Evolutionary conservation across 768 basidiomycete genomes (phyloP).

Genomic region (Rhizopogon salebrosus): DNA sequence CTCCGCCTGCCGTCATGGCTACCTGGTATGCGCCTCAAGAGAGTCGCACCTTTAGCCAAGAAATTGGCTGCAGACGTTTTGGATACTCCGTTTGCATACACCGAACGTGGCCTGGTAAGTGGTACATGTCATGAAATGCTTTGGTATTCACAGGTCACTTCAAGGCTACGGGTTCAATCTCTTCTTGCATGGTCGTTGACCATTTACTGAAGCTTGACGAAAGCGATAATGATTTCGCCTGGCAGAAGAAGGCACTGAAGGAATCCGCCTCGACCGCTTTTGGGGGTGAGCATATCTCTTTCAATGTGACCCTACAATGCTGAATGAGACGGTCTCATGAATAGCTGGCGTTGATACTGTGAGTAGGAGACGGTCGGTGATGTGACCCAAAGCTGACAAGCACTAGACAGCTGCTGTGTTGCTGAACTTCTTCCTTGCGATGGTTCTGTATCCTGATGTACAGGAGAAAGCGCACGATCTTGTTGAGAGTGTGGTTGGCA

Average conservation of each 20-base stretch:
- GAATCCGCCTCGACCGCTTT: conserved; percentile 25
- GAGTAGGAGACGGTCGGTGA: background rate
- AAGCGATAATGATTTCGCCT: conserved; percentile 6
- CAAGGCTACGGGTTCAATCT: conserved; percentile 17
- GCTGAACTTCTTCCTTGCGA: conserved; percentile 20
- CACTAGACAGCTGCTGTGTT: conserved; percentile 17
- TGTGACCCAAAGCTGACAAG: background rate
- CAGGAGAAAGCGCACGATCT: conserved; percentile 25
- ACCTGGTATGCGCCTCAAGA: conserved; percentile 23
- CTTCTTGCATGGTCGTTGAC: conserved; percentile 24
- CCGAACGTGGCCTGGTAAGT: conserved; percentile 17
- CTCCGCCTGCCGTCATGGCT: conserved; percentile 23
- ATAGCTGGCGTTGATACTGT: conserved; percentile 22
- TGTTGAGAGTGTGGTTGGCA: conserved; percentile 18
- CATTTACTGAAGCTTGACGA: conserved; percentile 15
- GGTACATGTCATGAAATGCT: background rate
- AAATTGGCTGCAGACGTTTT: conserved; percentile 16
- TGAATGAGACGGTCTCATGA: background rate
- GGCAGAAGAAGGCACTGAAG: conserved; percentile 17
- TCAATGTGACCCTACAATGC: background rate
- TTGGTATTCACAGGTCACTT: background rate
- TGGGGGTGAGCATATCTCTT: conserved; percentile 14
- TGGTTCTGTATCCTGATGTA: conserved; percentile 23
- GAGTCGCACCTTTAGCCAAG: conserved; percentile 20
- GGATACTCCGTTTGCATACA: conserved; percentile 22